Base-by-base conservation (phyloP, 176 grass and related monocot genomes). In the Dactylis glomerata region DNA sequence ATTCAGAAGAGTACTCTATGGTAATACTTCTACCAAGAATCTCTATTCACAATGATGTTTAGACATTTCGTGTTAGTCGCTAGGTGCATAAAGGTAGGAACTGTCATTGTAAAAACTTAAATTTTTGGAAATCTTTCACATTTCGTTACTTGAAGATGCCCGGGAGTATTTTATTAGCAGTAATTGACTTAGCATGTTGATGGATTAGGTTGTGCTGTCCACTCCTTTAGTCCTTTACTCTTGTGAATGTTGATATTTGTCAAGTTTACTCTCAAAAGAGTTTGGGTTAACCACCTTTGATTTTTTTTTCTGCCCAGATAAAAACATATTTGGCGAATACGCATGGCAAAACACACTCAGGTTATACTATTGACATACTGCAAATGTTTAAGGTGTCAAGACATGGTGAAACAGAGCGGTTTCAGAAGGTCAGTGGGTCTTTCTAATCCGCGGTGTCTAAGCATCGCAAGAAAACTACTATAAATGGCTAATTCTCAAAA, bases 351-450 rank as follows among this genome's bases (percentile, higher is more conserved):
- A 98, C 96, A 57, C 93, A 98, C 74, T 85, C 87, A n/a, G 76
- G 49, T 83, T 98, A 93, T 74, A 81, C 89, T 20, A 86, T 98
- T 77, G 93, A 95, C 82, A 85, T 98, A 77, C 41, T 88, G n/a
- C 92, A 95, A 76, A 89, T 98, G 76, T 98, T 95, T 89, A 95
- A 88, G 86, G 87, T 93, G 81, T 98, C 73, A 44, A 93, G 85
- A 74, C 76, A 95, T 68, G 91, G 87, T 73, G 95, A 95, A 93
- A 76, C 77, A 49, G 89, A 93, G 56, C 73, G 80, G 24, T 98
- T 92, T 86, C 89, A 81, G 82, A 90, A 95, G 89, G 96, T 98
- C 51, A 79, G 81, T 49, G 73, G 28, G 44, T 73, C 27, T 63
- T 87, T 68, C 38, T 81, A 75, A 63, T 84, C 22, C 20, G 11